phyloP scores from a whole-genome alignment of 768 basidiomycete species.

The Amanita pseudoporphyria region DNA sequence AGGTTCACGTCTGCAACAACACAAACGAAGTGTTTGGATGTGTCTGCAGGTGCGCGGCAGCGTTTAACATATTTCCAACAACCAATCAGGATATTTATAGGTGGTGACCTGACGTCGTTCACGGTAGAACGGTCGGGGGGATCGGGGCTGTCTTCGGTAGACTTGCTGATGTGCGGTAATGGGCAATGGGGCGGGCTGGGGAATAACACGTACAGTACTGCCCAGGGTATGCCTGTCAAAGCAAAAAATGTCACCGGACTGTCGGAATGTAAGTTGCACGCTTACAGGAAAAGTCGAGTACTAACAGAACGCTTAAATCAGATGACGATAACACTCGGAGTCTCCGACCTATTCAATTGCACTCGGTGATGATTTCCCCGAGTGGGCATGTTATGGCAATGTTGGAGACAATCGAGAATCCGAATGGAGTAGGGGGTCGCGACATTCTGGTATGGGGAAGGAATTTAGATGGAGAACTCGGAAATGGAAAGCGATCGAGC shows the following conservation, averaged over 20 bases:
- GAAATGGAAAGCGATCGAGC: slow-evolving; percentile 61
- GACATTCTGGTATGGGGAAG: slow-evolving; percentile 70
- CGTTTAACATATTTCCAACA: neutral
- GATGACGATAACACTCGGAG: slow-evolving; percentile 53
- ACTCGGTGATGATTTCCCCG: slow-evolving; percentile 56
- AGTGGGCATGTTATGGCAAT: slow-evolving; percentile 71
- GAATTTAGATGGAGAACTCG: slow-evolving; percentile 67
- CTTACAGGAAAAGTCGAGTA: neutral
- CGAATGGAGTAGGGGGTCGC: slow-evolving; percentile 48
- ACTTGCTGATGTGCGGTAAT: slow-evolving; percentile 70
- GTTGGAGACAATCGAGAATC: slow-evolving; percentile 46
- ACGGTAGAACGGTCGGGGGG: slow-evolving; percentile 44
- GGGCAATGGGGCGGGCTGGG: slow-evolving; percentile 79
- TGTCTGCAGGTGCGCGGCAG: slow-evolving; percentile 47
- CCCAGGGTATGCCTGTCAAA: slow-evolving; percentile 58
- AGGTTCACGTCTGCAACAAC: slow-evolving; percentile 40
- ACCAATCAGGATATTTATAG: slow-evolving; percentile 22
- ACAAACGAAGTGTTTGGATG: slow-evolving; percentile 48
- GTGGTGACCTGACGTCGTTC: slow-evolving; percentile 73
- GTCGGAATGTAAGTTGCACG: slow-evolving; percentile 62
- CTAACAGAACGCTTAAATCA: slow-evolving; percentile 17
- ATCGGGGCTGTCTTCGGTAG: slow-evolving; percentile 20
- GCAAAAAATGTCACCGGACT: slow-evolving; percentile 78
- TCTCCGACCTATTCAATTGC: slow-evolving; percentile 56
- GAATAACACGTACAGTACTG: slow-evolving; percentile 56